Base-by-base conservation (phyloP, 1,284 basidiomycete species). In the Malassezia yamatoensis region DNA sequence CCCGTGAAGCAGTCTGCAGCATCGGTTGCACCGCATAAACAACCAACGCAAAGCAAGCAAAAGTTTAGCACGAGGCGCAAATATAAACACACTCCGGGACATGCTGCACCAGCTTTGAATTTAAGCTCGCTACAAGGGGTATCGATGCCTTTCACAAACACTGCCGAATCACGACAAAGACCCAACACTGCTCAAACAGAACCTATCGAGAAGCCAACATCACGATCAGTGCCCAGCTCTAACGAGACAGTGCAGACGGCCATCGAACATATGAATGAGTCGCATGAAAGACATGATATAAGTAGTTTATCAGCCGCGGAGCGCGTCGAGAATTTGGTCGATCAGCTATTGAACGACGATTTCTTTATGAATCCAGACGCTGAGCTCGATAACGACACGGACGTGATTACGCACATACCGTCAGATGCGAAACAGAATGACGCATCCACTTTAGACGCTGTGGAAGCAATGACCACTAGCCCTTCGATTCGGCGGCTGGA, bases 331-430 rank as follows among this genome's bases (percentile, higher is more conserved):
- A 51, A 51, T 15, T 29, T 72, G 58, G 65, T 72, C 40, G 69
- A 72, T 40, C 63, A 70, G 57, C 65, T 72, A 18, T 61, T 72
- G 4, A 49, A 63, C 5, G 64, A 63, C 21, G 59, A 67, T n/a
- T 60, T 71, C 15, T 63, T 71, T 38, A 54, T 46, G 8, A 6
- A 9, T 5, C 20, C 47, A 15, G 32, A 35, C 11, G 59, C 67
- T 10, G 10, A 41, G 16, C 16, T n/a, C 9, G 9, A 10, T 9
- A 8, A 3, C 10, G 5, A 10, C 13, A 21, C 16, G 13, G 39
- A 18, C 5, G 9, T 21, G 16, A 10, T 10, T 21, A 21, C 41
- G n/a, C 4, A 8, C 6, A 32, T 12, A 12, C 12, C 41, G 18
- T 15, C 41, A 3, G 41, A 1, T 15, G 11, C 41, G 41, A 32